These are phyloP conservation scores for Ceratocystis papillata DNA, from an alignment of 2,329 filamentous ascomycete species.

Conservation along the genomic window DNA sequence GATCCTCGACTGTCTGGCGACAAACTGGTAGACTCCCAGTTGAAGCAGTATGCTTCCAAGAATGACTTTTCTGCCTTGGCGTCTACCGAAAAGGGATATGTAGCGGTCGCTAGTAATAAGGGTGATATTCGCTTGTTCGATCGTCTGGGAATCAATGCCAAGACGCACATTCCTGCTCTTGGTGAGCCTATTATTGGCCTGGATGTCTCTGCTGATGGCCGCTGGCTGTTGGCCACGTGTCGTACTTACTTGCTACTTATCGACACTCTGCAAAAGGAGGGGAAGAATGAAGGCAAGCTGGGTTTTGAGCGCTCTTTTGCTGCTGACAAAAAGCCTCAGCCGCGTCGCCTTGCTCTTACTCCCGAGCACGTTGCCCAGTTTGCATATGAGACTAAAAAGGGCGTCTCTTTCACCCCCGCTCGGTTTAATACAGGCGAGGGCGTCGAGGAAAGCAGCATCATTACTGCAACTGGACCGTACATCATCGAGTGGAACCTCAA, in stretches of 20 bases:
- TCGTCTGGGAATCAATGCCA: constrained; percentile 89
- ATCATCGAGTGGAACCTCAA: constrained; percentile 94
- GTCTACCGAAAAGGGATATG: constrained; percentile 92
- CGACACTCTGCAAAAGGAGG: constrained; percentile 77
- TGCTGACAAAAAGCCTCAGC: constrained; percentile 87
- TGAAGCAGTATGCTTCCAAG: constrained; percentile 95
- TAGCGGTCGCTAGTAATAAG: constrained; percentile 95
- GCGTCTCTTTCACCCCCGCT: constrained; percentile 78
- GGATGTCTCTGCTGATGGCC: constrained; percentile 88
- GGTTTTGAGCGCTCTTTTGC: constrained; percentile 90
- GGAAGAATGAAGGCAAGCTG: constrained; percentile 96
- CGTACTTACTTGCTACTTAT: constrained; percentile 90
- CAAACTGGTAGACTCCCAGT: constrained; percentile 83
- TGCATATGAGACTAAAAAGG: constrained; percentile 84
- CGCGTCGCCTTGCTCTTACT: constrained; percentile 75
- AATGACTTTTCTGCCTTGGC: constrained; percentile 93
- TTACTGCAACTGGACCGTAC: constrained; percentile 91
- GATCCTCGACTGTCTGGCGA: constrained; percentile 82
- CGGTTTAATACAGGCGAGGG: constrained; percentile 87
- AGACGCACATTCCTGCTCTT: constrained; percentile 90
- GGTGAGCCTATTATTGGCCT: constrained; percentile 91
- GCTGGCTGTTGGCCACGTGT: constrained; percentile 90
- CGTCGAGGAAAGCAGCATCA: constrained; percentile 78
- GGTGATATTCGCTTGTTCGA: constrained; percentile 96
- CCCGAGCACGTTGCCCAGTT: constrained; percentile 94